Conservation (phyloP, 306 rosid species). For the Quercus glauca region DNA sequence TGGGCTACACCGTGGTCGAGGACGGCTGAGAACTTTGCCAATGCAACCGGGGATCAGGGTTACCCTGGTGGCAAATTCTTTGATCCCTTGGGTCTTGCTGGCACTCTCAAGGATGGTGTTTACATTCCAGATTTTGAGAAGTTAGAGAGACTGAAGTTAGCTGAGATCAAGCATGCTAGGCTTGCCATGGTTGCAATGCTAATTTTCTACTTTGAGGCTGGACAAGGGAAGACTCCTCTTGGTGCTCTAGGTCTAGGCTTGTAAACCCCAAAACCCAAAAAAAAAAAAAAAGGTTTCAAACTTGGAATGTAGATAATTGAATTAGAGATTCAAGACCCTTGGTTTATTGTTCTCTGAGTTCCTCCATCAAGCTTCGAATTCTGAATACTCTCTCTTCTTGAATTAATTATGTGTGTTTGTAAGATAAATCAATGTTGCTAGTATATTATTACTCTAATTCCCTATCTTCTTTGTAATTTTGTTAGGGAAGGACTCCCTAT, state of each 20-base stretch:
- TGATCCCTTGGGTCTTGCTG: slow-evolving; percentile 78
- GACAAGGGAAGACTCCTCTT: slow-evolving; percentile 97
- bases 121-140: slow-evolving; percentile 67
- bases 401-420: neutral
- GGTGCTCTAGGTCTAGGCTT: slow-evolving; percentile 98
- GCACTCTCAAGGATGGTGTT: slow-evolving; percentile 54
- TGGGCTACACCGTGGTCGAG: slow-evolving; percentile 99
- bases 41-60: slow-evolving; percentile 88
- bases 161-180: slow-evolving; percentile 96
- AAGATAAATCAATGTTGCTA: neutral
- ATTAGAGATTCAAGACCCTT: slow-evolving; percentile 18
- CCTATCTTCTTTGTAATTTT: neutral
- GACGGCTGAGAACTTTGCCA: slow-evolving; percentile 83
- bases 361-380: slow-evolving; percentile 6
- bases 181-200: slow-evolving; percentile 96
- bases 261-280: slow-evolving; percentile 24
- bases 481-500: no score
- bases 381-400: neutral
- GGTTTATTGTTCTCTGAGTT: neutral
- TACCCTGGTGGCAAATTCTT: slow-evolving; percentile 97
- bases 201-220: slow-evolving; percentile 94
- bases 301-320: slow-evolving; percentile 49
- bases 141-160: slow-evolving; percentile 81
- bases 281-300: neutral
- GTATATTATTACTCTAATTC: neutral